phyloP scores from a whole-genome alignment of 1,284 basidiomycete species.

The Cryptococcus sp. region DNA sequence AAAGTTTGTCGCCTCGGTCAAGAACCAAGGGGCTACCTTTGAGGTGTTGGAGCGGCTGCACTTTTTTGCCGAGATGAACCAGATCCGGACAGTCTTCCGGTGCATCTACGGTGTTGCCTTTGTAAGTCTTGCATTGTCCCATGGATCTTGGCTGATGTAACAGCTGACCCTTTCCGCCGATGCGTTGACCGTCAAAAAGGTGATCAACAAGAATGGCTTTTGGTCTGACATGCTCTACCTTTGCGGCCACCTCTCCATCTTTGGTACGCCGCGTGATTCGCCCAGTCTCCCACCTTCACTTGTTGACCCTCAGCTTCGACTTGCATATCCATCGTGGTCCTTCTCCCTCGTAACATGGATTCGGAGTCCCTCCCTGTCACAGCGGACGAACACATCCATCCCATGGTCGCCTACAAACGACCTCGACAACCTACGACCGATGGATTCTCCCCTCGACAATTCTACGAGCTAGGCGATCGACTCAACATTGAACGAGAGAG shows the following conservation, averaged over 20 bases:
- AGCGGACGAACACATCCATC: constrained; percentile 6
- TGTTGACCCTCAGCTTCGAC: constrained; percentile 10
- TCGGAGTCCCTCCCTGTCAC: constrained; percentile 9
- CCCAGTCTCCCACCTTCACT: not conserved
- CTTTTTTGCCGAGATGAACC: constrained; percentile 32
- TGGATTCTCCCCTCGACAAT: not conserved
- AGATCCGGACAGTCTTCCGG: constrained; percentile 24
- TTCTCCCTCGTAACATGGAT: constrained; percentile 27
- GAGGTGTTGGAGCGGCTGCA: constrained; percentile 32
- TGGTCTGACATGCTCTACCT: constrained; percentile 29
- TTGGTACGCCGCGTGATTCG: constrained; percentile 11
- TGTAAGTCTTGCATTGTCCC: not conserved
- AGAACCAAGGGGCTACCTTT: constrained; percentile 29
- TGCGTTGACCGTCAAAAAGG: constrained; percentile 18
- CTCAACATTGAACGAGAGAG: constrained; percentile 26
- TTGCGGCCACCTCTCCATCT: constrained; percentile 21
- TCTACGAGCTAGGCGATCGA: constrained; percentile 22
- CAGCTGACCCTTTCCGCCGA: constrained; percentile 22
- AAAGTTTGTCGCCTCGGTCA: constrained; percentile 14
- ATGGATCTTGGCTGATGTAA: not conserved
- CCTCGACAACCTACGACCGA: not conserved
- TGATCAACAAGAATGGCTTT: constrained; percentile 24
- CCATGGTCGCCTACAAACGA: constrained; percentile 14
- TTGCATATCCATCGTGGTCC: constrained; percentile 28
- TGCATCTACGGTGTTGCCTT: constrained; percentile 21